Base-by-base conservation (phyloP, 1,139 yeast genomes). In the Suhomyces taliae region DNA sequence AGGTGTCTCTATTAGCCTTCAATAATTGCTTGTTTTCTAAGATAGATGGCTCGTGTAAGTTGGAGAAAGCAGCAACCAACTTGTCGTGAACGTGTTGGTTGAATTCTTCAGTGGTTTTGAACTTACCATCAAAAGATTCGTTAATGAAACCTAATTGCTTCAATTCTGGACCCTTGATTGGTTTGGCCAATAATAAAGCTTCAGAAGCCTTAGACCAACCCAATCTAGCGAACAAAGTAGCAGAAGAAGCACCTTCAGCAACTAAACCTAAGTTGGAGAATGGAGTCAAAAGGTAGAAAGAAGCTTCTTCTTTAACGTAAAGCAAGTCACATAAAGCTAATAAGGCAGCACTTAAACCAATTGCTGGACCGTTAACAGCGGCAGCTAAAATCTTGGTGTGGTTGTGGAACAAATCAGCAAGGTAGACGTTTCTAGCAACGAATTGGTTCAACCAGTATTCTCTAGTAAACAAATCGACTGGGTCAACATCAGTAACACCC, bases 351-450 rank as follows among this genome's bases (percentile, higher is more conserved):
- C 84, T 72, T 51, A 90, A 76, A 0, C 97, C 97, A 53, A 90
- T 80, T 10, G 83, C 96, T 0, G 97, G 96, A 1, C 97, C 97
- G 59, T 90, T 90, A 50, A 90, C 73, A 10, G 93, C 91, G 36
- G 83, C 82, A 27, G 85, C 85, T 44, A 90, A 70, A 6, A 89
- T 76, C 65, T 90, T 90, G 24, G 78, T 70, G 64, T 90, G 97
- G 59, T 82, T 79, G 56, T 82, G 80, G 65, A 88, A 83, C 39
- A 86, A 72, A 52, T 83, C 81, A 7, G 95, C 85, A 48, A 89
- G 69, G 58, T 78, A 83, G 27, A 83, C 76, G 64, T 90, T 90
- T 61, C 91, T 79, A 8, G 90, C 81, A 11, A 83, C 82, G 59
- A 87, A 85, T 49, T 70, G 69, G 48, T 73, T 67, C 50, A 83